These are phyloP conservation scores for Phylloporus sp. DNA, from an alignment of 768 basidiomycete species.

Conservation along the genomic window DNA sequence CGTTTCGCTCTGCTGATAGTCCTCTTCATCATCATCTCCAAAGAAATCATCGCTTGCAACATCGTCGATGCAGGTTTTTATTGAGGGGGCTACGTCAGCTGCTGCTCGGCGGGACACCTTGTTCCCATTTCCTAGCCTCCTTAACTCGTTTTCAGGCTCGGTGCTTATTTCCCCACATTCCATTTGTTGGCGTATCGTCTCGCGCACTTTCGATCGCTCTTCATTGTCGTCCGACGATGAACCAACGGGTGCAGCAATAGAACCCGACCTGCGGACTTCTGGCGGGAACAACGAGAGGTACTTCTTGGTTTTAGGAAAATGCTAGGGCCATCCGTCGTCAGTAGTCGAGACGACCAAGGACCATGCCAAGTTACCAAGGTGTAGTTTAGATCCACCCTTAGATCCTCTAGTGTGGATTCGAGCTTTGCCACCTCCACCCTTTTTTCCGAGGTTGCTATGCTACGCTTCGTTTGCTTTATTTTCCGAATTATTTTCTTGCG, in stretches of 20 bases:
- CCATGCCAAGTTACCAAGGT: conserved; percentile 52
- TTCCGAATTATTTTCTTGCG: conserved; percentile 81
- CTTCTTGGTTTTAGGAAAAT: conserved; percentile 80
- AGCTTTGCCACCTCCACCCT: conserved; percentile 38
- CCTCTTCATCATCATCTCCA: conserved; percentile 25
- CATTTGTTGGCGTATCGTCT: conserved; percentile 59
- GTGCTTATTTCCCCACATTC: conserved; percentile 47
- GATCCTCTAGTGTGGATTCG: conserved; percentile 46
- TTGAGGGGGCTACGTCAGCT: conserved; percentile 1
- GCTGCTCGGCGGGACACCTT: conserved; percentile 1
- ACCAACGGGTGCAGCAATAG: conserved; percentile 4
- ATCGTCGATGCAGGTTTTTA: conserved; percentile 9
- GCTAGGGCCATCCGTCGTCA: conserved; percentile 38
- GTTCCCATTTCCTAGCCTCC: conserved; percentile 7
- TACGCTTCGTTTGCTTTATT: conserved; percentile 63
- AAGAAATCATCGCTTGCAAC: conserved; percentile 25
- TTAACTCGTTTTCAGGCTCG: conserved; percentile 53
- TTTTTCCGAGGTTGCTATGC: conserved; percentile 35
- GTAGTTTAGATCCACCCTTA: conserved; percentile 90
- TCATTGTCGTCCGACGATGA: conserved; percentile 35
- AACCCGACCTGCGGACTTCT: conserved; percentile 35
- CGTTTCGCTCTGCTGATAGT: conserved; percentile 12
- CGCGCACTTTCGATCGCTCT: conserved; percentile 52
- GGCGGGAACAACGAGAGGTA: conserved; percentile 90
- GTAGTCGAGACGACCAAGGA: neutral